A percentile compares a stretch with the other conserved stretches of the same genome.
Conservation (phyloP, 805 yeast species). For the Yarrowia sp. region DNA sequence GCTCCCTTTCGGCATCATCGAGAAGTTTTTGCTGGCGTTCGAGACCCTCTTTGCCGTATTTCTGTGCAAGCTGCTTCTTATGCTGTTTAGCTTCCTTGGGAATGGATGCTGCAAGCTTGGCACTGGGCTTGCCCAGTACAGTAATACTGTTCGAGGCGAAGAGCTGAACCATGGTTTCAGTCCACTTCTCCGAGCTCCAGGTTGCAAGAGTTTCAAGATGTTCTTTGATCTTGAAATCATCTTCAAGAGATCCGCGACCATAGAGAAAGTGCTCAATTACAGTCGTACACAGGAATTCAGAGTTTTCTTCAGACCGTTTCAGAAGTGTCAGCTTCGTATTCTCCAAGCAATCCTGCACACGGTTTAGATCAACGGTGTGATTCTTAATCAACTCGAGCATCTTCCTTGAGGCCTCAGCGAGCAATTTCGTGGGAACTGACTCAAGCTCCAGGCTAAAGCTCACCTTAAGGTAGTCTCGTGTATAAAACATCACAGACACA, state of each 20-base stretch:
- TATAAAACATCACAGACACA: slow-evolving; percentile 68
- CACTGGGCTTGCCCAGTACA: slow-evolving; percentile 76
- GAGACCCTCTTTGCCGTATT: slow-evolving; percentile 68
- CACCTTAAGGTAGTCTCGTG: slow-evolving; percentile 74
- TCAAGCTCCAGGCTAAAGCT: slow-evolving; percentile 62
- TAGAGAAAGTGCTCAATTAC: slow-evolving; percentile 27
- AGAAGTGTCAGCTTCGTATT: slow-evolving; percentile 55
- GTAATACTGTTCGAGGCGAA: slow-evolving; percentile 69
- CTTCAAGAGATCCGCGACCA: slow-evolving; percentile 53
- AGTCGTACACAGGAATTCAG: slow-evolving; percentile 46
- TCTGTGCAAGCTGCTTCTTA: slow-evolving; percentile 57
- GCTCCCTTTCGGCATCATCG: slow-evolving; percentile 66
- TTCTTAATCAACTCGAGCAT: slow-evolving; percentile 59
- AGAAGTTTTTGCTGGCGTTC: slow-evolving; percentile 58
- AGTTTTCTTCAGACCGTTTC: slow-evolving; percentile 55
- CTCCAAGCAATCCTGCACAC: slow-evolving; percentile 72
- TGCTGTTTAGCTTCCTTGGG: slow-evolving; percentile 61
- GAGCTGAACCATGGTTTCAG: slow-evolving; percentile 57
- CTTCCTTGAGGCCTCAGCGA: slow-evolving; percentile 61
- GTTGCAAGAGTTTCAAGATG: slow-evolving; percentile 49
- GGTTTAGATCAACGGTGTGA: slow-evolving; percentile 68
- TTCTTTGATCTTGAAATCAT: slow-evolving; percentile 53
- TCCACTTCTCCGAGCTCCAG: slow-evolving; percentile 79
- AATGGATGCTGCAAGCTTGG: slow-evolving; percentile 58
- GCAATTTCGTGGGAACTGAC: slow-evolving; percentile 77